Conservation (phyloP, 306 rosid species). For the Cucumis sativus region Cucumber_9930_V3 NC_026656.2:18726001-18726500, state of each 20-base stretch:
- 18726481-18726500: conserved; percentile 93
- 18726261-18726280: neutral
- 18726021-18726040: neutral
- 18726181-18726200: neutral
- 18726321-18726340: neutral
- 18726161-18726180: neutral
- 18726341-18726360: neutral
- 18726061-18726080: neutral
- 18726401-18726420: too few relatives aligned
- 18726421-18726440: conserved; percentile 18
- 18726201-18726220: neutral
- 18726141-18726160: neutral
- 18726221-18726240: neutral
- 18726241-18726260: neutral
- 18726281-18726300: conserved; percentile 12
- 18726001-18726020: neutral
- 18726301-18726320: neutral
- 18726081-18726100: neutral
- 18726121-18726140: neutral
- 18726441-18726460: conserved; percentile 99
- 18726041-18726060: neutral
- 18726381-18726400: neutral
- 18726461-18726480: conserved; percentile 90
- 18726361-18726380: neutral
- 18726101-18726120: neutral